Evolutionary conservation across 768 basidiomycete genomes (phyloP), one percentile per base, ranked within the genome.

Genomic region (Rhodosporidiobolus sp.): DNA sequence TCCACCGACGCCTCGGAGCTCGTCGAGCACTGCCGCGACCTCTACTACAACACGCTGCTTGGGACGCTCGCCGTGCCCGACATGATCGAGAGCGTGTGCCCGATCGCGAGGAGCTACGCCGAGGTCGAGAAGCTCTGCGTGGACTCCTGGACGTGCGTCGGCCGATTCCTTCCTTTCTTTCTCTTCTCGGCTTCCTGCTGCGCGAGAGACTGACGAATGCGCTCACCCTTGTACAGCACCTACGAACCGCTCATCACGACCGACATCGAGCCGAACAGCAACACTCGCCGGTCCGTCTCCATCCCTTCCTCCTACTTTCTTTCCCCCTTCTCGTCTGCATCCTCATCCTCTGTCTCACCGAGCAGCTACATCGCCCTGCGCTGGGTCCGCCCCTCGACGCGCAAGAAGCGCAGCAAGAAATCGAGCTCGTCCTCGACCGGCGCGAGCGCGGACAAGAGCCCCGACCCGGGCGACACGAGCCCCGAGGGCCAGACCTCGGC

Each of bases 1-100:
- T 28, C 45, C 14, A 56, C 4, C 24, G 57, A 65, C 8, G 9
- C 22, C 26, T 34, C 52, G 32, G 50, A 55, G 32, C 54, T 73
- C 46, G 50, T 61, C 54, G 56, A 49, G 0, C 54, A 62, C 22
- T 73, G 72, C 60, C 59, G 59, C 20, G 67, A 73, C 26, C 59
- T 73, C 8, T 65, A 69, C 59, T 54, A 48, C 49, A 57, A 35
- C 34, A 46, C 58, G 10, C 56, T 69, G 7, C 63, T 73, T 19
- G 67, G 49, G 3, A 69, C 72, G 46, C 60, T 73, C 58, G 72
- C 67, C 10, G 67, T 73, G 1, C 72, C 72, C 30, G 72, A 73
- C 60, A 73, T 73, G 72, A 55, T 73, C 49, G 72, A 73, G 54
- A 66, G 60, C 38, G 38, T 38, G 5, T 50, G 54, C 17, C 67